Percentiles rank a stretch among this genome's conserved stretches.
phyloP scores from a whole-genome alignment of 2,329 filamentous ascomycete genomes.

The Scedosporium dehoogii region DNA sequence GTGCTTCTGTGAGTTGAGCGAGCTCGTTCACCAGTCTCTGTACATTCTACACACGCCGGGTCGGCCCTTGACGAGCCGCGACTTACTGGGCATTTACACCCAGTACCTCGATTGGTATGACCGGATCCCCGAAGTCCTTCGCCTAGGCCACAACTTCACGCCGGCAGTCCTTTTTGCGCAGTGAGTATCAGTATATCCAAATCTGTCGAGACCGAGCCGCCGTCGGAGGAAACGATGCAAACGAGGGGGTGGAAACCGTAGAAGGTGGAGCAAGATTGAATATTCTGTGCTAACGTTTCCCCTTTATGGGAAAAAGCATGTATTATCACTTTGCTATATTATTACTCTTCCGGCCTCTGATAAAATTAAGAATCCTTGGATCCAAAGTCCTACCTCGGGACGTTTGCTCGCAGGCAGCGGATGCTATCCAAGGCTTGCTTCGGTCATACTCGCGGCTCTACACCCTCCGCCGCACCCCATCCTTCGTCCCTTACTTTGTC shows the following conservation, averaged over 20 bases:
- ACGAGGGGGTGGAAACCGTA: too few species aligned
- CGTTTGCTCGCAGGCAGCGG: conserved; percentile 53
- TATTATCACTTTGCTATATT: conserved; percentile 62
- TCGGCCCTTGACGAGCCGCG: conserved; percentile 51
- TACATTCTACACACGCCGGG: conserved; percentile 65
- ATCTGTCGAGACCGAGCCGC: too few species aligned
- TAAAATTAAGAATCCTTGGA: conserved; percentile 53
- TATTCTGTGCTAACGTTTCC: neutral
- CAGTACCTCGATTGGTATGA: conserved; percentile 66
- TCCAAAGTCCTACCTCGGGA: conserved; percentile 55
- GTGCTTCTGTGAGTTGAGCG: conserved; percentile 62
- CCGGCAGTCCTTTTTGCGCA: conserved; percentile 65
- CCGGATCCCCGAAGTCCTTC: conserved; percentile 52
- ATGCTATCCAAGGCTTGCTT: conserved; percentile 46
- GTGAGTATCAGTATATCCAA: conserved; percentile 37
- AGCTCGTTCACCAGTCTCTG: conserved; percentile 62
- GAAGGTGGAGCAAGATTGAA: too few species aligned
- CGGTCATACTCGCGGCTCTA: conserved; percentile 49
- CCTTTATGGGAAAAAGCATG: conserved; percentile 36
- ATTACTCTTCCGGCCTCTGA: conserved; percentile 64
- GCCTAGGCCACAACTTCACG: conserved; percentile 58
- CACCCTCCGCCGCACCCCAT: conserved; percentile 47
- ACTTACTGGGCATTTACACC: conserved; percentile 54
- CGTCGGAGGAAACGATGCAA: too few species aligned
- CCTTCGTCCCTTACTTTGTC: conserved; percentile 54